Evolutionary conservation across 2,329 filamentous ascomycete genomes (phyloP).

Genomic region (Ceratocystis papillata): DNA sequence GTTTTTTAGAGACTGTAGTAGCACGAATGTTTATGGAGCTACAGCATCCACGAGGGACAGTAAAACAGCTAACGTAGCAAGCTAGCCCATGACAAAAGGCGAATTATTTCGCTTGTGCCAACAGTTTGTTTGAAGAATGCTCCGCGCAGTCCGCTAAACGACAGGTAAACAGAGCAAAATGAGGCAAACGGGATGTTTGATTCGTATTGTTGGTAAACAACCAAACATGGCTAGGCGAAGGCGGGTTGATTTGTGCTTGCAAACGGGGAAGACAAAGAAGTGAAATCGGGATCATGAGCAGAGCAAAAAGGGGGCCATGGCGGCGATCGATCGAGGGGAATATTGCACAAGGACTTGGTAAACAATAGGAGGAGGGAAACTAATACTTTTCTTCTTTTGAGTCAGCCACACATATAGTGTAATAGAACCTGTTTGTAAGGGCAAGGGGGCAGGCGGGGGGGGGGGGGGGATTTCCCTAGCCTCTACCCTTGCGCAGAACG

Average conservation of each 20-base stretch:
- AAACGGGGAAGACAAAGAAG: not conserved
- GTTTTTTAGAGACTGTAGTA: not conserved
- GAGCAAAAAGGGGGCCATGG: not conserved
- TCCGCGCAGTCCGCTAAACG: not conserved
- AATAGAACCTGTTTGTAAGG: not conserved
- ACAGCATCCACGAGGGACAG: not conserved
- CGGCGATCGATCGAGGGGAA: not conserved
- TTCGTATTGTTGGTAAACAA: too few species aligned
- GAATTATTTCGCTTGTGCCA: constrained; percentile 1
- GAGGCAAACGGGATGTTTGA: not conserved
- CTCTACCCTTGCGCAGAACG: not conserved
- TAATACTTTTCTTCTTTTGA: not conserved
- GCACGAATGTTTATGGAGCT: not conserved
- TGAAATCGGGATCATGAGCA: not conserved
- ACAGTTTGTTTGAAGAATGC: not conserved
- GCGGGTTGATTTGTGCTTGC: not conserved
- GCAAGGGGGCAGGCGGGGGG: not conserved
- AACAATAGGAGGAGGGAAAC: not conserved
- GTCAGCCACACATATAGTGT: not conserved
- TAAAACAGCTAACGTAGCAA: constrained; percentile 1
- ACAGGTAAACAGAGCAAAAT: not conserved
- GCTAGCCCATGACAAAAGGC: not conserved
- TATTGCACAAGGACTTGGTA: not conserved
- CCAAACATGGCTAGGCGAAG: not conserved
- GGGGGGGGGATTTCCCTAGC: not conserved